Base-by-base conservation (phyloP, 805 yeast species). In the Candida corydali region DNA sequence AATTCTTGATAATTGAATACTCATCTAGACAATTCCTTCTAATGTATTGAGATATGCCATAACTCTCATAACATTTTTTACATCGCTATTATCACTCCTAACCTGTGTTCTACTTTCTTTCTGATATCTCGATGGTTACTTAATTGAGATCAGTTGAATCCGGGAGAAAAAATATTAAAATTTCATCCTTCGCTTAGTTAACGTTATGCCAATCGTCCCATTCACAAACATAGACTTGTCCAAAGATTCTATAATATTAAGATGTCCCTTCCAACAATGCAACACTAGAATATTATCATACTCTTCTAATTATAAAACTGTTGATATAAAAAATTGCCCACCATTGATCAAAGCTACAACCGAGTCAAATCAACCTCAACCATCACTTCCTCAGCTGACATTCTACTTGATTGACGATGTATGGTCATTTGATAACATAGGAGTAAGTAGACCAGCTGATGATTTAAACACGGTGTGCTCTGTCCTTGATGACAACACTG, bases 391-490 rank as follows among this genome's bases (percentile, higher is more conserved):
- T 10, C 22, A 30, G 12, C 17, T 34, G 26, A 20, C 40, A 16
- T 80, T 77, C 49, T 63, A 69, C 29, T 49, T 61, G 19, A 61
- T 81, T 1, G 49, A 59, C 2, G 86, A 82, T 48, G 77, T 80
- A 36, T 84, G 93, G 93, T 84, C 76, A 44, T 84, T 84, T 47
- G 89, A 84, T 44, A 84, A 84, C 49, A 74, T 84, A 31, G 89
- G 87, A 1, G 91, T 84, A 2, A 81, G 88, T 1, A 70, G 70
- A 39, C 61, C 69, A 1, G 34, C 65, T 1, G 51, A 50, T 7
- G 11, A 26, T 14, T 51, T 47, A 27, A 54, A 53, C 32, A 43
- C 49, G 4, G 25, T 22, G 8, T 12, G 11, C 8, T 15, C 32
- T 12, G 58, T 56, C 15, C 38, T 39, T 10, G 53, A 50, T 3